These are phyloP conservation scores for Fusarium dimerum DNA, from an alignment of 2,329 filamentous ascomycete species.

Conservation along the genomic window DNA sequence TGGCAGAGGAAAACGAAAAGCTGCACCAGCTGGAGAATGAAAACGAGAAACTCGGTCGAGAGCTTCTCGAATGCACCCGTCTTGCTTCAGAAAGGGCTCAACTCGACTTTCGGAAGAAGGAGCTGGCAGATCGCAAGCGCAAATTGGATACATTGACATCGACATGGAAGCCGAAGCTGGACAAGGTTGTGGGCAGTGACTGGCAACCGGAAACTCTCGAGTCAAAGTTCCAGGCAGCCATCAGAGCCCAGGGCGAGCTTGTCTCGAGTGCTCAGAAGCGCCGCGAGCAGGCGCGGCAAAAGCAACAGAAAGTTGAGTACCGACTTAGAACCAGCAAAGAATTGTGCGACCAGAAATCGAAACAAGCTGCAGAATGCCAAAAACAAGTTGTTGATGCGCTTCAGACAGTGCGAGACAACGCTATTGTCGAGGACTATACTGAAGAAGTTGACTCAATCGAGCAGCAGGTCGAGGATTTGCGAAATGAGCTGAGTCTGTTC, in stretches of 20 bases:
- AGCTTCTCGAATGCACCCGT: constrained; percentile 80
- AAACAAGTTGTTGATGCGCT: constrained; percentile 55
- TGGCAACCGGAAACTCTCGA: constrained; percentile 76
- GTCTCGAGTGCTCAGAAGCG: constrained; percentile 67
- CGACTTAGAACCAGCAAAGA: constrained; percentile 66
- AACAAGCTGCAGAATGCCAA: constrained; percentile 64
- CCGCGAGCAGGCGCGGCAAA: constrained; percentile 69
- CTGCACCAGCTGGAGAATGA: constrained; percentile 71
- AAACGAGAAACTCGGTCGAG: constrained; percentile 71
- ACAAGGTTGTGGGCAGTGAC: constrained; percentile 58
- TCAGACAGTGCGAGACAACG: constrained; percentile 43
- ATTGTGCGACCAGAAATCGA: constrained; percentile 63
- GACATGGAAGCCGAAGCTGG: constrained; percentile 73
- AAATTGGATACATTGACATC: constrained; percentile 76
- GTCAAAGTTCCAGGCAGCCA: constrained; percentile 63
- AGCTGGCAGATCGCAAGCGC: constrained; percentile 70
- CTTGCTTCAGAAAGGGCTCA: constrained; percentile 81
- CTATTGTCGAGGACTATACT: constrained; percentile 55
- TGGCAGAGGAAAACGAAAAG: constrained; percentile 65
- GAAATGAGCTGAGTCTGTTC: constrained; percentile 69
- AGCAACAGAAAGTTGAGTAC: constrained; percentile 76
- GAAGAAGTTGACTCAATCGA: constrained; percentile 52
- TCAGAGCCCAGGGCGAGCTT: constrained; percentile 58
- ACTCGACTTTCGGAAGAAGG: constrained; percentile 80
- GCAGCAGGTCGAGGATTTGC: constrained; percentile 60